Evolutionary conservation across 2,329 filamentous ascomycete genomes (phyloP), one percentile per base, ranked within the genome.

Genomic region (Daldinia sp.): DNA sequence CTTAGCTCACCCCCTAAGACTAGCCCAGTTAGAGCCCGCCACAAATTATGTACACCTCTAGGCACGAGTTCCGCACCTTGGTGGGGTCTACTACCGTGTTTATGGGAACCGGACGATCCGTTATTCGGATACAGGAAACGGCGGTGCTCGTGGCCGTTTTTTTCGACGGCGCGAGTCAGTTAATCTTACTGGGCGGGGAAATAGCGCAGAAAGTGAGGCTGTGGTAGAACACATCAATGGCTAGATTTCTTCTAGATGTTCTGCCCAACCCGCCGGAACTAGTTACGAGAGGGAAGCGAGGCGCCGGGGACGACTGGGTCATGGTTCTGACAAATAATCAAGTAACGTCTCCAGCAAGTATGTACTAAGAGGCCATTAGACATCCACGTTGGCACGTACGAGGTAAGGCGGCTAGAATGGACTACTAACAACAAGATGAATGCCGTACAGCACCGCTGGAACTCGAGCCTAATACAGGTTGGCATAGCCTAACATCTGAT

Each of bases 131-230:
- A 26, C 7, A 54, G 26, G 41, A 35, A 35, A 56, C 53, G 35
- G 44, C 57, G 46, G n/a, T 30, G 35, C 20, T 60, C 18, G 30
- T 26, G 12, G 15, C 56, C 44, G 37, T 54, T n/a, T 61, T 61
- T 57, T 35, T 30, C 18, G 15, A 59, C 33, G 23, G 48, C 54
- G 30, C 42, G 60, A 70, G 53, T 67, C 57, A 70, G 60, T 50
- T 26, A 20, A 59, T 26, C 18, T 55, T 13, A 58, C 28, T n/a
- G 30, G 26, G 35, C 4, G n/a, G 6, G 37, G 20, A 23, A n/a
- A 59, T 37, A 10, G 23, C 2, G 39, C 26, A 33, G 15, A 30
- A 51, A 30, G 30, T 55, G 50, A 65, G 51, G 35, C 26, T 37
- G 33, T 46, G 42, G 39, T 18, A 46, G 37, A 23, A 23, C 35